Base-by-base conservation (phyloP, 176 grass and related monocot genomes). In the Eleusine coracana region DNA sequence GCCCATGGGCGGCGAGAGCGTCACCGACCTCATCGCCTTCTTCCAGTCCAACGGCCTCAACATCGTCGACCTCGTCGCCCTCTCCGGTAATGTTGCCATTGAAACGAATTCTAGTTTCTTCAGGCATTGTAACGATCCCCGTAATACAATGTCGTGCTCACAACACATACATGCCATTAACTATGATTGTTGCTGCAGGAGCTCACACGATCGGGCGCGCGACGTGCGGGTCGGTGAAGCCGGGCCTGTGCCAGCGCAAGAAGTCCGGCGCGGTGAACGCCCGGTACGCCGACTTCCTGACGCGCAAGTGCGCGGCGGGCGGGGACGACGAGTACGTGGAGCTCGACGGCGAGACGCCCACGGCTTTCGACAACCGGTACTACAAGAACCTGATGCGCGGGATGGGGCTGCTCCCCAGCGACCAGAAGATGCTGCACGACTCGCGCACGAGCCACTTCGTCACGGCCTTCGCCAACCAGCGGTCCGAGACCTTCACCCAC, bases 191-290 rank as follows among this genome's bases (percentile, higher is more conserved):
- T 64, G 28, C 16, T 29, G n/a, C 49, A 92, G 77, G 93, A 41
- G 92, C 96, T 12, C 96, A 94, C 89, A 90, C 96, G 3, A 87
- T 99, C 73, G 96, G 96, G 23, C 80, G 78, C 51, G 81, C 84
- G 20, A 92, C 62, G 34, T 99, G 96, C 85, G 70, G 44, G 17
- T 52, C 93, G 36, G 88, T 96, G n/a, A 73, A 68, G 70, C 68
- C 85, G 46, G 62, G 93, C 13, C 80, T 99, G 3, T 88, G 74
- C 65, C 31, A 1, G 3, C 37, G 51, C 12, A 42, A 31, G 69
- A 48, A 75, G 15, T 83, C 88, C 21, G 65, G 56, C 12, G 63
- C 70, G 62, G 64, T 93, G 49, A 44, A 93, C 44, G 0, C 46
- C 0, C 76, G 55, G 54, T 96, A 90, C 66, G 56, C 36, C 10